These are phyloP conservation scores for Penicillium sp. DNA, from an alignment of 2,329 filamentous ascomycete genomes.

Conservation along the genomic window DNA sequence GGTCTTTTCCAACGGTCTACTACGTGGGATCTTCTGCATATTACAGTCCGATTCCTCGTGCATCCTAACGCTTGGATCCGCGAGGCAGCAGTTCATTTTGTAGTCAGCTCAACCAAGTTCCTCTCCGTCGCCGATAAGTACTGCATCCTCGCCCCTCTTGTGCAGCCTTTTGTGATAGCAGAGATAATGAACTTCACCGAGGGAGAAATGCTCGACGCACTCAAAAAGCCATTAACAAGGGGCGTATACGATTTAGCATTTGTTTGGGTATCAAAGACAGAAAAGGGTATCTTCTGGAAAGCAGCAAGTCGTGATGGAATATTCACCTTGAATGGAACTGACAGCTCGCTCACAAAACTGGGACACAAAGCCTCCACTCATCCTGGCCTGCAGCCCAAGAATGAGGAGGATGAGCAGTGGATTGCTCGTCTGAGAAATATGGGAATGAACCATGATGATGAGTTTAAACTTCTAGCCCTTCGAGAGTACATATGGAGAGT, in stretches of 20 bases:
- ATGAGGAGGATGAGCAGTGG: conserved; percentile 92
- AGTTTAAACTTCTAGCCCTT: conserved; percentile 76
- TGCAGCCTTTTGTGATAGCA: conserved; percentile 73
- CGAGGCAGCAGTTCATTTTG: conserved; percentile 75
- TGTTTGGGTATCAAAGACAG: conserved; percentile 72
- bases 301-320: conserved; percentile 60
- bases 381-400: conserved; percentile 59
- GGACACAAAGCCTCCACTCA: no score
- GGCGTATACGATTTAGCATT: conserved; percentile 75
- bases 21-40: conserved; percentile 77
- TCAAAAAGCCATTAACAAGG: conserved; percentile 73
- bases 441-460: conserved; percentile 72
- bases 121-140: conserved; percentile 70
- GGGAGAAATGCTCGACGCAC: conserved; percentile 63
- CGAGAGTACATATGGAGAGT: conserved; percentile 87
- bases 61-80: conserved; percentile 94
- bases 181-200: conserved; percentile 62
- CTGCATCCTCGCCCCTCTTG: conserved; percentile 71
- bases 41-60: conserved; percentile 74
- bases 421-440: conserved; percentile 73
- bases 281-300: conserved; percentile 82
- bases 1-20: conserved; percentile 77
- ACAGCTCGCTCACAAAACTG: no score
- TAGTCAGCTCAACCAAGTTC: conserved; percentile 66
- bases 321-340: conserved; percentile 53